These are phyloP conservation scores for Fomitiporia mediterranea DNA, from an alignment of 1,284 basidiomycete genomes.

Conservation along the genomic window DNA sequence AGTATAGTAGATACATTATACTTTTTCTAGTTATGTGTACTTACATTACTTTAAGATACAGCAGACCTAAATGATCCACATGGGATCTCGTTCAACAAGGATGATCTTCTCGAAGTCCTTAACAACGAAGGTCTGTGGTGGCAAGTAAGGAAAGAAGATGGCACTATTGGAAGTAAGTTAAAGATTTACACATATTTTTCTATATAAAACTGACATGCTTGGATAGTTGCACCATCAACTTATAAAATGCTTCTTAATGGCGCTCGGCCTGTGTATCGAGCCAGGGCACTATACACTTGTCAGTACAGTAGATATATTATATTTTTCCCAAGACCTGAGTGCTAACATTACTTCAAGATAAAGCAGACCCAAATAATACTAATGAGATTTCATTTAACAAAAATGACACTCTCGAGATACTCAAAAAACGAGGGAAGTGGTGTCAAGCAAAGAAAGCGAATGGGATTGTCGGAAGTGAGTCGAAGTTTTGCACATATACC, in stretches of 20 bases:
- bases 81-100: constrained; percentile 92
- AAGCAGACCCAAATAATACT: constrained; percentile 89
- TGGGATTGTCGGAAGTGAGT: constrained; percentile 78
- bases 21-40: no score
- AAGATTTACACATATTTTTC: constrained; percentile 24
- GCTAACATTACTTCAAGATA: constrained; percentile 48
- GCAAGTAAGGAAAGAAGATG: constrained; percentile 86
- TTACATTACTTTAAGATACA: no score
- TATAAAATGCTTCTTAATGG: constrained; percentile 63
- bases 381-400: constrained; percentile 95
- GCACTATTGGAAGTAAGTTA: constrained; percentile 78
- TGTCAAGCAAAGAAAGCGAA: constrained; percentile 90
- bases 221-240: constrained; percentile 73
- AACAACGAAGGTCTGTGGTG: constrained; percentile 96
- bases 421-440: constrained; percentile 94
- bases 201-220: constrained; percentile 13
- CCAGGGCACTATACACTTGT: constrained; percentile 49
- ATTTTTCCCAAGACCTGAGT: constrained; percentile 17
- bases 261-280: constrained; percentile 32
- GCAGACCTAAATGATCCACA: constrained; percentile 94
- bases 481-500: neutral
- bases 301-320: constrained; percentile 32
- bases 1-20: no score
- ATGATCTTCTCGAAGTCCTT: constrained; percentile 89
- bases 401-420: constrained; percentile 90